phyloP scores from a whole-genome alignment of 2,329 filamentous ascomycete genomes.

The Claviceps purpurea region DNA sequence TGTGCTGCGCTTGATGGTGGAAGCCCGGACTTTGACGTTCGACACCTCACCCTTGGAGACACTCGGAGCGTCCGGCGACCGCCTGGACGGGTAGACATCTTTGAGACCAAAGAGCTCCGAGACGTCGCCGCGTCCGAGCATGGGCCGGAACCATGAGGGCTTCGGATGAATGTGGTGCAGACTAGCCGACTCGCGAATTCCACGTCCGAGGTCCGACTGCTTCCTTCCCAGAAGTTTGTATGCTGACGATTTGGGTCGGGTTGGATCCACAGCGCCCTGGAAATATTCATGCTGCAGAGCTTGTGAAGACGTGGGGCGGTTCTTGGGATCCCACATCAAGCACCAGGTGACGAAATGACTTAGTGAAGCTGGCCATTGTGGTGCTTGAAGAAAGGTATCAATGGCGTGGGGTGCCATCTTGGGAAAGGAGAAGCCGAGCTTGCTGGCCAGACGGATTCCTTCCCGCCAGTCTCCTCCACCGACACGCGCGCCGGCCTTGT shows the following conservation, averaged over 20 bases:
- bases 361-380: slow-evolving; percentile 82
- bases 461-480: slow-evolving; percentile 97
- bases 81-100: slow-evolving; percentile 30
- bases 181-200: slow-evolving; percentile 42
- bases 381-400: slow-evolving; percentile 80
- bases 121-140: slow-evolving; percentile 68
- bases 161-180: slow-evolving; percentile 59
- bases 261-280: slow-evolving; percentile 75
- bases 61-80: slow-evolving; percentile 28
- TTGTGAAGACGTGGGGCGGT: slow-evolving; percentile 79
- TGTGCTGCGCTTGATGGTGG: slow-evolving; percentile 69
- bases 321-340: slow-evolving; percentile 95
- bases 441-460: slow-evolving; percentile 80
- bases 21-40: slow-evolving; percentile 23
- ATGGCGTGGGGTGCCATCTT: slow-evolving; percentile 98
- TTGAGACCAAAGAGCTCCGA: slow-evolving; percentile 42
- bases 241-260: slow-evolving; percentile 81
- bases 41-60: slow-evolving; percentile 27
- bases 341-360: slow-evolving; percentile 96
- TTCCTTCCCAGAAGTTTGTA: slow-evolving; percentile 79
- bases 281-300: slow-evolving; percentile 96
- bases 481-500: slow-evolving; percentile 72
- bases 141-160: slow-evolving; percentile 91
- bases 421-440: slow-evolving; percentile 95
- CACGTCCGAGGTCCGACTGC: slow-evolving; percentile 67